A percentile compares a stretch with the other conserved stretches of the same genome.
These are phyloP conservation scores for Blastocystis sp. DNA, from an alignment of 352 stramenopile genomes.

Conservation along the genomic window DNA sequence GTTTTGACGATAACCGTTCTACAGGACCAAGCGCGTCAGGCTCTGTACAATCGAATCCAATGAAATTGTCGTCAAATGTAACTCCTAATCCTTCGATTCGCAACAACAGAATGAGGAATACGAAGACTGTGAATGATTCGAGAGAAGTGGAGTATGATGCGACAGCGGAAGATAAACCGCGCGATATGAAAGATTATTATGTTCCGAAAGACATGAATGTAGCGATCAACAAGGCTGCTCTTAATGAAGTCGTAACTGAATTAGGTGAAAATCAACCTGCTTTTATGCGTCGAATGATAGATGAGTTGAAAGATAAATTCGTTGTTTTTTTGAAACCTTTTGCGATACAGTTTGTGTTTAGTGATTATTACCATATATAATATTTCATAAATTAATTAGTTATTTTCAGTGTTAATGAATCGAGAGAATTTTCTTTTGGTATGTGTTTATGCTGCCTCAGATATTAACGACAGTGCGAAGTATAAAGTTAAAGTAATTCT, in stretches of 20 bases:
- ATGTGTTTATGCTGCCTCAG: background rate
- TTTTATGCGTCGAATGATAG: constrained; percentile 26
- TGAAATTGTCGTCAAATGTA: background rate
- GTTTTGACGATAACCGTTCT: background rate
- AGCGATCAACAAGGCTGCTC: constrained; percentile 34
- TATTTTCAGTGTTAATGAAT: background rate
- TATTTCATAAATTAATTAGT: background rate
- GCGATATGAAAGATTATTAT: constrained; percentile 43
- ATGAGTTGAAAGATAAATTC: constrained; percentile 27
- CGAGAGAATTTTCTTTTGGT: constrained; percentile 25
- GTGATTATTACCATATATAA: background rate
- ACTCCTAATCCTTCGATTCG: background rate
- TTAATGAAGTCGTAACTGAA: constrained; percentile 46
- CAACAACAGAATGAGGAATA: background rate
- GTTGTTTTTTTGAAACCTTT: background rate
- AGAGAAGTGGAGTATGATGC: background rate
- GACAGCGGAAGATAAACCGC: background rate
- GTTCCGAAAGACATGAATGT: constrained; percentile 53
- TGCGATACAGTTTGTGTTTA: background rate
- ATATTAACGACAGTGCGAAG: background rate
- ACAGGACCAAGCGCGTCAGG: too few relatives aligned
- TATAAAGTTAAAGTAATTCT: background rate
- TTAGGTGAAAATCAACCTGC: constrained; percentile 1
- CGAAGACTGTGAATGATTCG: background rate
- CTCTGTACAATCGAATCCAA: background rate